Conservation (phyloP, 441 rosid genomes). For the Syzygium malaccense region DNA sequence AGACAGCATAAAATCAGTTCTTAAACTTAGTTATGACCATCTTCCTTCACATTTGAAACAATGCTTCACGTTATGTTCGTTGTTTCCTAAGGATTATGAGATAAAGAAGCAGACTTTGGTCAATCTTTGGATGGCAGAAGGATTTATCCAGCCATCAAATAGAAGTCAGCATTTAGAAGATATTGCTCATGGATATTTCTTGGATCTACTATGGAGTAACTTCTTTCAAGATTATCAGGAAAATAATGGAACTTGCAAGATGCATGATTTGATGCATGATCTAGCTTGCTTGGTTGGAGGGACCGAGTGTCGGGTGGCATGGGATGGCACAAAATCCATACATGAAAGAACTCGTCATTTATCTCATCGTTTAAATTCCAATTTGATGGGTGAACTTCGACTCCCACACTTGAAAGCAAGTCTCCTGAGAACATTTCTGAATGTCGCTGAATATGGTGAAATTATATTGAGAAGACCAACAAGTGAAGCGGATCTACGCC, state of each 20-base stretch:
- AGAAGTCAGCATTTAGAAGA: background rate
- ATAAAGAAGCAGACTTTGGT: background rate
- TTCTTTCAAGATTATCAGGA: background rate
- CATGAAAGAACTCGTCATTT: background rate
- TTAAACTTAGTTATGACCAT: background rate
- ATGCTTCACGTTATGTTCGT: background rate
- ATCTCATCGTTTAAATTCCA: background rate
- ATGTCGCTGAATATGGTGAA: rapidly evolving
- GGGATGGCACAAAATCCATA: background rate
- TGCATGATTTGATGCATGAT: background rate
- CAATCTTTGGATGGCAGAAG: background rate
- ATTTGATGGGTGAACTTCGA: background rate
- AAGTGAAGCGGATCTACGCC: background rate
- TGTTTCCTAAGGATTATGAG: background rate
- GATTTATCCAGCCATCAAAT: background rate
- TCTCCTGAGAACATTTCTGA: background rate
- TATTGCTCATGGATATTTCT: background rate
- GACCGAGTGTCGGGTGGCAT: background rate
- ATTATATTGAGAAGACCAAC: background rate
- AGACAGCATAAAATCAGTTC: rapidly evolving
- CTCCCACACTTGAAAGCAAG: background rate
- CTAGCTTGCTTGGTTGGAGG: background rate
- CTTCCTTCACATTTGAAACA: background rate
- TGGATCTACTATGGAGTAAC: background rate
- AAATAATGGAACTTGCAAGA: background rate